Base-by-base conservation (phyloP, 164 flowering plant genomes). In the Liquidambar formosana region DNA sequence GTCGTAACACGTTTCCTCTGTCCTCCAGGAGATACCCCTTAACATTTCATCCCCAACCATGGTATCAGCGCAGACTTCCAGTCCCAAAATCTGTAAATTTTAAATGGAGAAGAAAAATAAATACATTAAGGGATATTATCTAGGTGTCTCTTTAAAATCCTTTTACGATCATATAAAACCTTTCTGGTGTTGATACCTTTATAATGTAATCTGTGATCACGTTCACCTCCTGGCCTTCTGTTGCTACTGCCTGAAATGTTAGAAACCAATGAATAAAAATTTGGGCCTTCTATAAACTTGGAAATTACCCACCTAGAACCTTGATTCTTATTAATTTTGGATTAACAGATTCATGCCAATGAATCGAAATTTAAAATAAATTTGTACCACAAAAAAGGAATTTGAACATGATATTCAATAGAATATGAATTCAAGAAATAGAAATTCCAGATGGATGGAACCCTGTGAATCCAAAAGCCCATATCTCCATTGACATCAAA, bases 31-130 rank as follows among this genome's bases (percentile, higher is more conserved):
- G 19, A 81, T 81, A 5, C 84, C 84, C 63, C 84, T 67, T 12
- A 81, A 16, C 80, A 81, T 78, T n/a, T 73, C 72, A 76, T 81
- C 73, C 19, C 84, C 84, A 1, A 81, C 84, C 82, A 81, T 51
- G 16, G 78, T 73, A 60, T 78, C 84, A 3, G 81, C 79, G 57
- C 81, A 76, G 14, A 66, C 45, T 56, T 78, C 81, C n/a, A 81
- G 68, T 43, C 83, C 83, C 66, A 80, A 67, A 64, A 80, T 56
- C 83, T 77, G 71, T 12, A 64, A 33, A 14, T 28, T 14, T 33
- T 6, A 33, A 33, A 33, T 33, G 41, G 41, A 33, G 41, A 33
- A 33, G 15, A 41, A n/a, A n/a, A 9, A 23, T 15, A 16, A 19
- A 13, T 13, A 19, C 12, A 4, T 18, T 26, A 57, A 60, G 59